Percentiles rank a stretch among this genome's conserved stretches.
Evolutionary conservation across 768 basidiomycete species (phyloP).

Genomic region (Russula compacta): DNA sequence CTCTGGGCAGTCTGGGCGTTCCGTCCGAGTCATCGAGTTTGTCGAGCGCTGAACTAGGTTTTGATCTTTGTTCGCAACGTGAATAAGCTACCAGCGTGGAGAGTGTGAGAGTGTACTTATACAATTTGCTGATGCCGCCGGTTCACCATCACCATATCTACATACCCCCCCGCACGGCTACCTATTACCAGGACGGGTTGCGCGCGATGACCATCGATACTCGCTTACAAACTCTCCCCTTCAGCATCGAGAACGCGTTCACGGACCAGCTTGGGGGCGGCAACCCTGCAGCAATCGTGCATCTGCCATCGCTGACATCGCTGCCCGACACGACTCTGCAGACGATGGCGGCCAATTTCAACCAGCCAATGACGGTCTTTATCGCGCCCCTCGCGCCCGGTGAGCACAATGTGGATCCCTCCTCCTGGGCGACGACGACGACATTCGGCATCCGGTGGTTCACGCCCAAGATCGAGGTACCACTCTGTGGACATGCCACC

Average conservation of each 20-base stretch:
- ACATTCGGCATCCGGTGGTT: slow-evolving; percentile 26
- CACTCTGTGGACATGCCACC: slow-evolving; percentile 30
- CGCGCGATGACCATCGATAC: background rate
- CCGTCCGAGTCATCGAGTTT: no score
- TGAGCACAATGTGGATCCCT: background rate
- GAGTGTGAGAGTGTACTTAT: no score
- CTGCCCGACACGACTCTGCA: slow-evolving; percentile 18
- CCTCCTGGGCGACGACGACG: background rate
- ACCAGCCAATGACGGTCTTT: slow-evolving; percentile 23
- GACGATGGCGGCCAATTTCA: slow-evolving; percentile 19
- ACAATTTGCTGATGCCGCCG: no score
- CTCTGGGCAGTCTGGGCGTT: no score
- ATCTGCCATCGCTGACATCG: slow-evolving; percentile 18
- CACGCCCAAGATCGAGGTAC: slow-evolving; percentile 22
- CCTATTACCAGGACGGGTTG: background rate
- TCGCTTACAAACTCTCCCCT: slow-evolving; percentile 6
- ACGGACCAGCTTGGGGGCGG: slow-evolving; percentile 24
- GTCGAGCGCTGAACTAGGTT: no score
- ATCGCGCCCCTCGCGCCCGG: background rate
- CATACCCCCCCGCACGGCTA: background rate
- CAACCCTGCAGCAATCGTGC: slow-evolving; percentile 28
- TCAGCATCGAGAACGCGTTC: slow-evolving; percentile 29
- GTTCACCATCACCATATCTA: background rate
- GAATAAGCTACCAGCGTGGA: no score
- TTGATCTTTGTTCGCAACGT: no score